phyloP scores from a whole-genome alignment of 352 stramenopile species.

The Phytophthora podocarpi region DNA sequence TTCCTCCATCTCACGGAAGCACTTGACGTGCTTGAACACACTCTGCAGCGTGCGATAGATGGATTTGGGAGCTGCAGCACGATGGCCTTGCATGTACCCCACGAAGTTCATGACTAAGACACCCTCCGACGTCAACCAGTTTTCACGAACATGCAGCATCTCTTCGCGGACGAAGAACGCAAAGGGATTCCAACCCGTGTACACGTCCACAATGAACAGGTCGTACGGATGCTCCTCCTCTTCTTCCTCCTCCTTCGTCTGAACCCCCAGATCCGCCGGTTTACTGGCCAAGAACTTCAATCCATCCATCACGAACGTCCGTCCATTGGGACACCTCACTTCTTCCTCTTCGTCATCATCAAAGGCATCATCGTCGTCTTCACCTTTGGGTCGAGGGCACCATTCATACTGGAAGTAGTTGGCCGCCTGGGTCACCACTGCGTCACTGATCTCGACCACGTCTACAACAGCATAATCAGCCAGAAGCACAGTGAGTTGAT shows the following conservation, averaged over 20 bases:
- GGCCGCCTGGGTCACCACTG: conserved; percentile 64
- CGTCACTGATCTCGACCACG: conserved; percentile 77
- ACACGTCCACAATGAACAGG: conserved; percentile 70
- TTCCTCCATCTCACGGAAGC: conserved; percentile 66
- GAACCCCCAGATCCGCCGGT: conserved; percentile 20
- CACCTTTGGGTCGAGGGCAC: conserved; percentile 36
- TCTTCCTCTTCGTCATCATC: conserved; percentile 11
- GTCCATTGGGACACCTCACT: conserved; percentile 41
- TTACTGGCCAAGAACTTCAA: conserved; percentile 58
- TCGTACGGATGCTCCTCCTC: conserved; percentile 46
- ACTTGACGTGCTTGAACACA: conserved; percentile 74
- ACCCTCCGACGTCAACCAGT: conserved; percentile 56
- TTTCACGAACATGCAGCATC: conserved; percentile 48
- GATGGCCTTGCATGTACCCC: conserved; percentile 59
- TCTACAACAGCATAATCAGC: conserved; percentile 32
- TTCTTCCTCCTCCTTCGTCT: conserved; percentile 2
- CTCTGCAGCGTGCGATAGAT: conserved; percentile 71
- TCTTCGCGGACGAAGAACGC: conserved; percentile 72
- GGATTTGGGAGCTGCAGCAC: conserved; percentile 60
- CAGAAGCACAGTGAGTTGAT: not conserved
- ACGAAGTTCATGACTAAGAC: conserved; percentile 87
- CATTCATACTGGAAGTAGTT: conserved; percentile 77
- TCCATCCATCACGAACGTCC: conserved; percentile 72
- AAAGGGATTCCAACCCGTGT: conserved; percentile 77
- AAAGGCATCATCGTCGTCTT: conserved; percentile 25